Percentiles rank a stretch among this genome's conserved stretches.
Conservation (phyloP, 768 basidiomycete genomes). For the Serendipita vermifera region DNA sequence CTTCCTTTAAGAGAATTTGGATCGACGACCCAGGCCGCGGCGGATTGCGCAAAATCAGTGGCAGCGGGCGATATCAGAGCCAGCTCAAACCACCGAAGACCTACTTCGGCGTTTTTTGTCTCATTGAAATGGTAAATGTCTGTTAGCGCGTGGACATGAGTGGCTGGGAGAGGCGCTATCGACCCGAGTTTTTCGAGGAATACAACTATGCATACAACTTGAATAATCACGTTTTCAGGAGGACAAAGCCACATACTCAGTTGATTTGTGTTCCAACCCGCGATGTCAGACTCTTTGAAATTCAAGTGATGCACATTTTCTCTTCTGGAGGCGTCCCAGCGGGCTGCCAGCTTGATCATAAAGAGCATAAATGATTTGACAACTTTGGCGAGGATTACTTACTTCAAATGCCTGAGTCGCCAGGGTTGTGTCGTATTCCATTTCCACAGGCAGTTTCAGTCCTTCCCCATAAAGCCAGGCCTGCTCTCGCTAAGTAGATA, state of each 20-base stretch:
- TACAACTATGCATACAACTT: conserved; percentile 36
- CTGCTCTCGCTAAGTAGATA: conserved; percentile 24
- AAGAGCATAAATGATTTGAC: neutral
- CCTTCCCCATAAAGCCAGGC: conserved; percentile 80
- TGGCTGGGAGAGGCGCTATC: conserved; percentile 44
- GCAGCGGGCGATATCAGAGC: conserved; percentile 47
- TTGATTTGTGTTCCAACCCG: conserved; percentile 59
- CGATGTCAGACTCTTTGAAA: conserved; percentile 50
- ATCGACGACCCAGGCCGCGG: conserved; percentile 57
- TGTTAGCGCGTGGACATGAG: conserved; percentile 49
- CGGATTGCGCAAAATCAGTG: conserved; percentile 36
- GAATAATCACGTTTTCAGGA: neutral
- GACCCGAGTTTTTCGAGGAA: conserved; percentile 71
- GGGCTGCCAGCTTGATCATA: conserved; percentile 38
- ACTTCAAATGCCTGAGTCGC: conserved; percentile 49
- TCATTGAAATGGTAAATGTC: conserved; percentile 34
- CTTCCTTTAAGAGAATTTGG: conserved; percentile 49
- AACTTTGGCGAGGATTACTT: neutral
- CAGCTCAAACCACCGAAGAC: conserved; percentile 63
- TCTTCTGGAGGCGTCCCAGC: conserved; percentile 57
- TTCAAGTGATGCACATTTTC: conserved; percentile 32
- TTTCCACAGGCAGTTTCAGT: conserved; percentile 51
- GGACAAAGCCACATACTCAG: conserved; percentile 36
- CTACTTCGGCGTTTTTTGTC: conserved; percentile 65
- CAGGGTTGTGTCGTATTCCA: conserved; percentile 62